phyloP scores from a whole-genome alignment of 371 early-diverging fungal genomes.

The Rhizopus delemar region DNA sequence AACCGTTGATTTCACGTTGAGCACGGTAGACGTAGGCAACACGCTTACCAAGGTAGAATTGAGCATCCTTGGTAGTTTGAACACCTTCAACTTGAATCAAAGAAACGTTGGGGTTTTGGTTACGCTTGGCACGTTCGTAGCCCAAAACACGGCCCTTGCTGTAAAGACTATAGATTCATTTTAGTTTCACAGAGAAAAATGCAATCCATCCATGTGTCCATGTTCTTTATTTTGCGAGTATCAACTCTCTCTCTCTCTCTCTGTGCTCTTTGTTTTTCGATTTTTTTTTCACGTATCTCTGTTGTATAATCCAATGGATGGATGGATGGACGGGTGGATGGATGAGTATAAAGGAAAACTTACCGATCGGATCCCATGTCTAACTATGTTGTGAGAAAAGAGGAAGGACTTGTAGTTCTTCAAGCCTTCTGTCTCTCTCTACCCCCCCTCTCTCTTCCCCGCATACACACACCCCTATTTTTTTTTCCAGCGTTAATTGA shows the following conservation, averaged over 20 bases:
- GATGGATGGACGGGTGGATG: slow-evolving; percentile 18
- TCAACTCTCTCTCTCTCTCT: neutral
- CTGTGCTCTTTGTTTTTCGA: neutral
- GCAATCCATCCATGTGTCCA: slow-evolving; percentile 12
- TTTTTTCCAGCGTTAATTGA: slow-evolving; percentile 1
- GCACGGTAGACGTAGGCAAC: slow-evolving; percentile 82
- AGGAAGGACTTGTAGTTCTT: slow-evolving; percentile 11
- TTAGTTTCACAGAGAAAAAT: slow-evolving; percentile 5
- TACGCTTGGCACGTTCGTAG: slow-evolving; percentile 88
- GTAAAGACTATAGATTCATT: slow-evolving; percentile 77
- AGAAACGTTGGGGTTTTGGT: slow-evolving; percentile 84
- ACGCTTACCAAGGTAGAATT: slow-evolving; percentile 89
- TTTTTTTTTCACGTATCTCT: slow-evolving; percentile 1
- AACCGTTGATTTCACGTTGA: slow-evolving; percentile 86
- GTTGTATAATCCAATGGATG: slow-evolving; percentile 7
- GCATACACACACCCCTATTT: neutral
- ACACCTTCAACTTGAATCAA: slow-evolving; percentile 92
- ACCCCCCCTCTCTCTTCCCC: no score
- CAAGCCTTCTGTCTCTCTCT: no score
- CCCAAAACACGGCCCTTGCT: slow-evolving; percentile 94
- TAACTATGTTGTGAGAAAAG: slow-evolving; percentile 31
- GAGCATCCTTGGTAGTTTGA: slow-evolving; percentile 79
- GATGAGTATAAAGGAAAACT: neutral
- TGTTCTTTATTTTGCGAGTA: slow-evolving; percentile 1
- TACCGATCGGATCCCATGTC: slow-evolving; percentile 36